phyloP scores from a whole-genome alignment of 345 rosid genomes.

The Pugionium cornutum region DNA sequence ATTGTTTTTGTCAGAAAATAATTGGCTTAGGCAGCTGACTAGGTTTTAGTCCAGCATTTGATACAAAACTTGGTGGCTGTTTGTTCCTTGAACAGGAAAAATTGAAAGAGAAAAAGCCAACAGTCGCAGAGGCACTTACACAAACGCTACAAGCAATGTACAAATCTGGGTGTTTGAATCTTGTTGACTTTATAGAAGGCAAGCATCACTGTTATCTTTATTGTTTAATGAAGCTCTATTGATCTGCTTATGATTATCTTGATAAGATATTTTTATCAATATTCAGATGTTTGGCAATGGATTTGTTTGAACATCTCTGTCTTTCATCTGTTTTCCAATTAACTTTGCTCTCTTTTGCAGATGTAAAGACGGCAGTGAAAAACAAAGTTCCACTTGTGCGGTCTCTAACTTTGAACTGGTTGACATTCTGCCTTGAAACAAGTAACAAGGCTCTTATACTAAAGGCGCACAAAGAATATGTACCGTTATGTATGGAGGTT shows the following conservation, averaged over 20 bases:
- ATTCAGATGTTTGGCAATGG: constrained; percentile 10
- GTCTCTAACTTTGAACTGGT: constrained; percentile 95
- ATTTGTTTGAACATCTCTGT: neutral
- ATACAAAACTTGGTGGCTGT: constrained; percentile 14
- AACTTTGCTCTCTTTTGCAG: constrained; percentile 53
- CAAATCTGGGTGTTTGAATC: constrained; percentile 88
- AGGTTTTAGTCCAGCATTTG: constrained; percentile 27
- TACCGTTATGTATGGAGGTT: constrained; percentile 96
- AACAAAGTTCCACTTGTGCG: constrained; percentile 99
- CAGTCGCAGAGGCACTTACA: constrained; percentile 66
- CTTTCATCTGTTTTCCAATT: constrained; percentile 19
- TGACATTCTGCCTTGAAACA: constrained; percentile 89
- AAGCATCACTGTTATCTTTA: constrained; percentile 42
- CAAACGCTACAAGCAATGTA: constrained; percentile 94
- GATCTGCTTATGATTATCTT: constrained; percentile 18
- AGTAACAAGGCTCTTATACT: constrained; percentile 86
- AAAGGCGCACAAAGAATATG: constrained; percentile 95
- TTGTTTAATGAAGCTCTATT: constrained; percentile 6
- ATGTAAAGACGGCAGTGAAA: constrained; percentile 79
- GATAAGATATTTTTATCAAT: constrained; percentile 1
- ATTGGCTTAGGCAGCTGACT: constrained; percentile 14
- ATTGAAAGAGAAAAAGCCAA: constrained; percentile 96
- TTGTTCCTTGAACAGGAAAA: constrained; percentile 68
- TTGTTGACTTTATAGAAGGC: constrained; percentile 91
- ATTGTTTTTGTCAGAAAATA: neutral